These are phyloP conservation scores for Annulohypoxylon moriforme DNA, from an alignment of 495 filamentous ascomycete species.

Conservation along the genomic window DNA sequence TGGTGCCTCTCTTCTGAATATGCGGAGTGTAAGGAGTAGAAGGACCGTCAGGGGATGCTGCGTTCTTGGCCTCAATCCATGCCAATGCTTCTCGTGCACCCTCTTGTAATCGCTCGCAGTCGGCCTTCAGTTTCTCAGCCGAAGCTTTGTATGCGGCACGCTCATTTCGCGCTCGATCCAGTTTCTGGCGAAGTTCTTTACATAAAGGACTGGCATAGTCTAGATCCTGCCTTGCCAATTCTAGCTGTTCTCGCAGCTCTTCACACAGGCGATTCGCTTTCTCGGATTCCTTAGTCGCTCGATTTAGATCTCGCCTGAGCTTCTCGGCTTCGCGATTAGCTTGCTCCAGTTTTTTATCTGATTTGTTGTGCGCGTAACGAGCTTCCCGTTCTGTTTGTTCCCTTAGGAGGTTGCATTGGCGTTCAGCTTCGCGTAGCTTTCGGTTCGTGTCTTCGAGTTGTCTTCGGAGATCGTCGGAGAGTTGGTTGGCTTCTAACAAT, in stretches of 20 bases:
- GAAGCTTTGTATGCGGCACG: constrained; percentile 57
- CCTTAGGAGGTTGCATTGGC: constrained; percentile 57
- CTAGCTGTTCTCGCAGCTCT: constrained; percentile 39
- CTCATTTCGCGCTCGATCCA: constrained; percentile 59
- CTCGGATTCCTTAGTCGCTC: constrained; percentile 44
- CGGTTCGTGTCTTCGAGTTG: constrained; percentile 60
- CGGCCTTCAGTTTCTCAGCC: constrained; percentile 56
- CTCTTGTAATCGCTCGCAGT: constrained; percentile 53
- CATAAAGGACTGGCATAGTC: constrained; percentile 39
- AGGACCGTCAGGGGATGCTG: constrained; percentile 46
- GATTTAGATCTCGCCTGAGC: constrained; percentile 57
- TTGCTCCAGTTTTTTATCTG: constrained; percentile 57
- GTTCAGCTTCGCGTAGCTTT: constrained; percentile 54
- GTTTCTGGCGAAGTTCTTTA: constrained; percentile 55
- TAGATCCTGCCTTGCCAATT: constrained; percentile 40
- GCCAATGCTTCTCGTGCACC: constrained; percentile 41
- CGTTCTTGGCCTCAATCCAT: constrained; percentile 53
- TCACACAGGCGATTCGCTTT: constrained; percentile 39
- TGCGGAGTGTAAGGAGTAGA: constrained; percentile 35
- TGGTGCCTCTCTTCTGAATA: constrained; percentile 37
- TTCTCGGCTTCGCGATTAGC: constrained; percentile 59
- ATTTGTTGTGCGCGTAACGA: constrained; percentile 63
- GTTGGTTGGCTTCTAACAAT: constrained; percentile 78
- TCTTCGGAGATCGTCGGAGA: constrained; percentile 72
- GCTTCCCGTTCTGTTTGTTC: constrained; percentile 56